Percentiles rank a stretch among this genome's conserved stretches.
Conservation (phyloP, 2,329 filamentous ascomycete genomes). For the Lojkania enalia region DNA sequence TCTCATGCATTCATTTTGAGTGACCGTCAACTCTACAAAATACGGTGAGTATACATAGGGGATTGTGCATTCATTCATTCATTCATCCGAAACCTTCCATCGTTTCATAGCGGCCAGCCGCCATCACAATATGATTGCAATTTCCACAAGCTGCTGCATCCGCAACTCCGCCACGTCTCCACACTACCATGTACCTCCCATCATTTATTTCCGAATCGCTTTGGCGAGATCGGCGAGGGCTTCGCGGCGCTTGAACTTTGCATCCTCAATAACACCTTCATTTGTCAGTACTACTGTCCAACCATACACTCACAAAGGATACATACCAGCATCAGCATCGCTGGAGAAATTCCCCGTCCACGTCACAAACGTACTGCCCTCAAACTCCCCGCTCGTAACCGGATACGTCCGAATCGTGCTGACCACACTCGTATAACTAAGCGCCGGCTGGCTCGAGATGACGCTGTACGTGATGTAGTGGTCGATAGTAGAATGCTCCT, state of each 20-base stretch:
- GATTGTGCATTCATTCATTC: too few species aligned
- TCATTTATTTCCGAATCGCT: slow-evolving; percentile 47
- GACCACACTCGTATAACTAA: slow-evolving; percentile 67
- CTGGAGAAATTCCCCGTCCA: slow-evolving; percentile 72
- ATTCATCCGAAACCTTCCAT: too few species aligned
- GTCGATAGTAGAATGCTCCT: slow-evolving; percentile 73
- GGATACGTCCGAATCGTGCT: slow-evolving; percentile 68
- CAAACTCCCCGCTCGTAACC: slow-evolving; percentile 67
- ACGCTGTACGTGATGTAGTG: slow-evolving; percentile 76
- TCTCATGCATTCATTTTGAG: too few species aligned
- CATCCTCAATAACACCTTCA: slow-evolving; percentile 71
- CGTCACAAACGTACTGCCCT: slow-evolving; percentile 67
- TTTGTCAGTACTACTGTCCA: too few species aligned
- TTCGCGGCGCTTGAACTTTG: slow-evolving; percentile 75
- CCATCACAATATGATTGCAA: too few species aligned
- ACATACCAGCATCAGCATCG: slow-evolving; percentile 69
- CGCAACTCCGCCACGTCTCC: too few species aligned
- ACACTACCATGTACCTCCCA: too few species aligned
- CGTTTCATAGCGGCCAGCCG: too few species aligned
- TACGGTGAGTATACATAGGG: too few species aligned
- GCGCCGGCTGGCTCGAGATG: slow-evolving; percentile 66
- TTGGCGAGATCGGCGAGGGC: slow-evolving; percentile 68
- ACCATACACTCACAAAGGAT: too few species aligned
- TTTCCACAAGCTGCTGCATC: too few species aligned
- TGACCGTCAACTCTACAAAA: too few species aligned